Conservation (phyloP, 192 early-diverging fungal species). For the Coemansia pectinata region DNA sequence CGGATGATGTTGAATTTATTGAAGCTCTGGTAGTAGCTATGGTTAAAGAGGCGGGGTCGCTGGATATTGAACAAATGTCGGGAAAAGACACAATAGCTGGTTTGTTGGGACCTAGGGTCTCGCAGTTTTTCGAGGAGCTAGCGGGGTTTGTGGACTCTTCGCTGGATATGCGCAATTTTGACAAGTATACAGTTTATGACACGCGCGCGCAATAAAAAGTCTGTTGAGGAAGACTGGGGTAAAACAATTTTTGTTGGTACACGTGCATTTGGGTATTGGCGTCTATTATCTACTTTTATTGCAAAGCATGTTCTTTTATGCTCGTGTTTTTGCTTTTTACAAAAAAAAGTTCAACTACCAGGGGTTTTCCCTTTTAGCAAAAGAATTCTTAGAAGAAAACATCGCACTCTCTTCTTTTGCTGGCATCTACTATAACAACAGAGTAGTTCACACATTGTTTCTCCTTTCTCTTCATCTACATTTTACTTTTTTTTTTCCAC, state of each 20-base stretch:
- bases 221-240: neutral
- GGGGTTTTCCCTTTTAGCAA: neutral
- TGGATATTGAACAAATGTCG: neutral
- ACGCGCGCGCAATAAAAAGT: neutral
- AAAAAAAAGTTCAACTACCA: neutral
- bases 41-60: conserved; percentile 1
- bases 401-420: neutral
- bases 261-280: neutral
- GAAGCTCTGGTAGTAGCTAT: conserved; percentile 17
- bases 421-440: neutral
- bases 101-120: conserved; percentile 10
- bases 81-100: neutral
- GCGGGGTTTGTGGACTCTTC: conserved; percentile 28
- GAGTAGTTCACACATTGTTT: neutral
- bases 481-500: neutral
- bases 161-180: conserved; percentile 32
- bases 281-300: neutral
- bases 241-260: neutral
- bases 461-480: neutral
- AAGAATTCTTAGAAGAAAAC: neutral
- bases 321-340: neutral
- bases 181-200: conserved; percentile 29
- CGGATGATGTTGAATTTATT: conserved; percentile 14
- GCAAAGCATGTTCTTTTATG: neutral
- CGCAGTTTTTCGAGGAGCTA: conserved; percentile 30